Percentiles rank a stretch among this genome's conserved stretches.
phyloP scores from a whole-genome alignment of 2,329 filamentous ascomycete species.

The Escovopsis sp. region DNA sequence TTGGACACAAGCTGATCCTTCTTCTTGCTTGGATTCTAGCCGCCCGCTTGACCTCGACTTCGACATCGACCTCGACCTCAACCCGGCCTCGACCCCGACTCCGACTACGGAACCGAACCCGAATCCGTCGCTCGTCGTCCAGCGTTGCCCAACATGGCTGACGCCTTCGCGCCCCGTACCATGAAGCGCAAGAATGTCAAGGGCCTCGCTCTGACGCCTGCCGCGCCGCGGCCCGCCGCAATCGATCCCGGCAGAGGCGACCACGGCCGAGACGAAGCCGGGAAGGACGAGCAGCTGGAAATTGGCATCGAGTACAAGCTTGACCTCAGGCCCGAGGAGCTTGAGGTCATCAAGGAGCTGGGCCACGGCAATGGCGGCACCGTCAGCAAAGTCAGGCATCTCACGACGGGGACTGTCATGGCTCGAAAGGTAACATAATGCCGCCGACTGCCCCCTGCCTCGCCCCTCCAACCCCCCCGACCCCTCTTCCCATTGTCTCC shows the following conservation, averaged over 20 bases:
- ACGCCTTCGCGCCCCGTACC: constrained; percentile 52
- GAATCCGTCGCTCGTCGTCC: neutral
- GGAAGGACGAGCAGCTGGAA: constrained; percentile 54
- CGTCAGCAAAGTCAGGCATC: constrained; percentile 94
- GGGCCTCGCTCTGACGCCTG: constrained; percentile 73
- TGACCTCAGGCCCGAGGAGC: constrained; percentile 78
- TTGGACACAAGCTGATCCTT: too few relatives aligned
- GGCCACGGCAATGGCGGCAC: constrained; percentile 94
- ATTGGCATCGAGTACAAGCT: constrained; percentile 96
- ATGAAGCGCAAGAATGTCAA: constrained; percentile 99
- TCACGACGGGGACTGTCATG: constrained; percentile 91
- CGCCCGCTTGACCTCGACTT: too few relatives aligned
- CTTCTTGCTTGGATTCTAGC: too few relatives aligned
- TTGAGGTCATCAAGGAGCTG: constrained; percentile 86
- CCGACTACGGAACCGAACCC: too few relatives aligned
- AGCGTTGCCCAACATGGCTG: constrained; percentile 34
- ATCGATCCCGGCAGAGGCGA: constrained; percentile 54
- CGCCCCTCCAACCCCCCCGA: too few relatives aligned
- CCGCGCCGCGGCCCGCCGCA: constrained; percentile 54
- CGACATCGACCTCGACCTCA: too few relatives aligned
- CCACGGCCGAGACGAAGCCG: constrained; percentile 41
- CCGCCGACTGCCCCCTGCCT: too few relatives aligned
- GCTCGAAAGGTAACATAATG: constrained; percentile 96
- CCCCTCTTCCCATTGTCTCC: too few relatives aligned
- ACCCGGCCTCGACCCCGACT: neutral